Conservation (phyloP, 768 basidiomycete species). For the Omphalotus guepiniiformis region DNA sequence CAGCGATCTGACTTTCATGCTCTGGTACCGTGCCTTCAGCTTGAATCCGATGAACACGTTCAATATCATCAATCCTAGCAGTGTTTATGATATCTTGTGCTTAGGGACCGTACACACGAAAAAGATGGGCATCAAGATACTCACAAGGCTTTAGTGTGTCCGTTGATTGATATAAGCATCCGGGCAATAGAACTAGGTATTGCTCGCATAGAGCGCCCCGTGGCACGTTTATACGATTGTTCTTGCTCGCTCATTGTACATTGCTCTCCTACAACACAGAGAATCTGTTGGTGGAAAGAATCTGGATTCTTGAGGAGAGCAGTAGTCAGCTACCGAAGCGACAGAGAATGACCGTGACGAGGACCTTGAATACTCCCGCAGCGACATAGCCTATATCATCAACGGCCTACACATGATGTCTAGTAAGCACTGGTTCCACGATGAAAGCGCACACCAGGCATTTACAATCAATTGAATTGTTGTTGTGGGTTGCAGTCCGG, state of each 20-base stretch:
- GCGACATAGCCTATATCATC: slow-evolving; percentile 23
- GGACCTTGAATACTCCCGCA: slow-evolving; percentile 18
- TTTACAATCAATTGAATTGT: slow-evolving; percentile 32
- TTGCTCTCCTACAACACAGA: slow-evolving; percentile 15
- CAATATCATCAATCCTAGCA: neutral
- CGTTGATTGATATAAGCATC: slow-evolving; percentile 23
- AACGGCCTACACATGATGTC: slow-evolving; percentile 12
- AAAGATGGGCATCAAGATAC: slow-evolving; percentile 8
- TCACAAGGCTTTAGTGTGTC: slow-evolving; percentile 26
- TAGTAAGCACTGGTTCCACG: neutral
- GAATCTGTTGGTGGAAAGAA: slow-evolving; percentile 9
- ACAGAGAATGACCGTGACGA: no score
- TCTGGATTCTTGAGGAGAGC: slow-evolving; percentile 9
- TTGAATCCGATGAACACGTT: neutral
- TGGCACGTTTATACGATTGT: slow-evolving; percentile 23
- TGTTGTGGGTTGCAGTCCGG: slow-evolving; percentile 28
- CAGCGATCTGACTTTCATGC: neutral
- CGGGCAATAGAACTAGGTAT: slow-evolving; percentile 24
- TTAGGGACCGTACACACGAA: no score
- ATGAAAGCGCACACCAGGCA: slow-evolving; percentile 11
- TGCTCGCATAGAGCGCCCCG: slow-evolving; percentile 23
- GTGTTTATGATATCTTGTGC: no score
- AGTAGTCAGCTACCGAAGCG: neutral
- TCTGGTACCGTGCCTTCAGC: neutral
- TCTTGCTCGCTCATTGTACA: slow-evolving; percentile 21